These are phyloP conservation scores for Yarrowia yakushimensis DNA, from an alignment of 805 yeast species.

Conservation along the genomic window DNA sequence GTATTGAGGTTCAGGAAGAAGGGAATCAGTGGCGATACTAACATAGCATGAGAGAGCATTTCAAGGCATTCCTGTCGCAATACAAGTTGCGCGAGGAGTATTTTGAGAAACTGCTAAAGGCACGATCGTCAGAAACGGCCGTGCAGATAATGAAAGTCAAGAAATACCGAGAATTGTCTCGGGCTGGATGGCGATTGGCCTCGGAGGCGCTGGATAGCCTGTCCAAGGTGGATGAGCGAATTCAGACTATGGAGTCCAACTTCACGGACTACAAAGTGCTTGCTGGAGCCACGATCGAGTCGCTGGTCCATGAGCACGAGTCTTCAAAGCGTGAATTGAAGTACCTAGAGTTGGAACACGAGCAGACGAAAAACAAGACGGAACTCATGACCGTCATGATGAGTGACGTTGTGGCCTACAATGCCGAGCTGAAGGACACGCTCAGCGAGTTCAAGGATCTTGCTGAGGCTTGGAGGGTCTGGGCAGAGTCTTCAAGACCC, in stretches of 20 bases:
- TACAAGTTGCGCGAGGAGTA: slow-evolving; percentile 2
- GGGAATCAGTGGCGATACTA: neutral
- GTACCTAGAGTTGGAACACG: neutral
- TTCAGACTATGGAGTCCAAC: neutral
- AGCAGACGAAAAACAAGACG: slow-evolving; percentile 4
- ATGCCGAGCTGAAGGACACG: neutral
- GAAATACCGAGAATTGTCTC: slow-evolving; percentile 11
- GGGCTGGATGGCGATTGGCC: slow-evolving; percentile 20
- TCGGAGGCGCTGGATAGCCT: slow-evolving; percentile 20
- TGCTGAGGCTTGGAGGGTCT: neutral
- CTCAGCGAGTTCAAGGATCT: neutral
- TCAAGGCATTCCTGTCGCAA: slow-evolving; percentile 5
- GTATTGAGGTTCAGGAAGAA: neutral
- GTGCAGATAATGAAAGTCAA: slow-evolving; percentile 20
- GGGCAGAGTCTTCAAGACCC: neutral
- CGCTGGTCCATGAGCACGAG: slow-evolving; percentile 9
- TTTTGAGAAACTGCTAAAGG: slow-evolving; percentile 1
- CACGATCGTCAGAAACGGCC: slow-evolving; percentile 9
- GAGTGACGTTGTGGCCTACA: slow-evolving; percentile 4
- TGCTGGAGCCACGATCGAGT: neutral
- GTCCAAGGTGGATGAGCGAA: neutral
- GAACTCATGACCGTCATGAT: slow-evolving; percentile 21
- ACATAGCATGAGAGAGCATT: slow-evolving; percentile 21
- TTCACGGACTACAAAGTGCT: neutral
- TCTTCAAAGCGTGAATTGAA: neutral